Evolutionary conservation across 129 eudicot genomes (phyloP), one percentile per base, ranked within the genome.

Genomic region (Apium graveolens): DNA sequence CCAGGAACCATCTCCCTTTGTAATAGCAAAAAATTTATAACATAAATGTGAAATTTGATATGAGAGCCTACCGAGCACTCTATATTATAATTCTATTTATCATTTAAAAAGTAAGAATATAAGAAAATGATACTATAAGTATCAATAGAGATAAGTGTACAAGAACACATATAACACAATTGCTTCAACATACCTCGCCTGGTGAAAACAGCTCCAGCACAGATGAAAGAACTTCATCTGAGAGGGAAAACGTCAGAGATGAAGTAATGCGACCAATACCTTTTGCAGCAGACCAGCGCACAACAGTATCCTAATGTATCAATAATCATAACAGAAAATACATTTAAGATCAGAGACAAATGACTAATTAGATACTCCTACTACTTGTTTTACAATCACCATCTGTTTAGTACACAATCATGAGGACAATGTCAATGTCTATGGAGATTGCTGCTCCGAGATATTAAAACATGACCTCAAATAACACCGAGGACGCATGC

Each of bases 271-370:
- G 99, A 35, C 99, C 99, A 82, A 95, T 86, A 76, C 99, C 99
- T 92, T 95, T 95, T 80, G 99, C 99, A 86, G 97, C 97, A 86
- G 99, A 95, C 99, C 99, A 95, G 18, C 99, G 96, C 46, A 95
- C 99, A 80, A 95, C 97, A 74, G 99, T 95, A 79, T 95, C 99
- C 99, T 95, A 76, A 77, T 88, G 68, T 35, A 82, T 29, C 12
- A 71, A 63, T 68, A 31, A 79, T 70, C 38, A 70, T 38, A 53
- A 13, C 34, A 32, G 37, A 31, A 39, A 21, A 11, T 17, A 4
- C 3, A 29, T 73, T 24, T 73, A 24, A 21, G 13, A 8, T n/a
- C 0, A 4, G 20, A 73, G 14, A 7, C 5, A 73, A 2, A 73
- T 24, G 43, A 35, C 11, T 69, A 7, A 69, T 20, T 11, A 41